phyloP scores from a whole-genome alignment of 257 asterid species.

The Schizonepeta tenuifolia region DNA sequence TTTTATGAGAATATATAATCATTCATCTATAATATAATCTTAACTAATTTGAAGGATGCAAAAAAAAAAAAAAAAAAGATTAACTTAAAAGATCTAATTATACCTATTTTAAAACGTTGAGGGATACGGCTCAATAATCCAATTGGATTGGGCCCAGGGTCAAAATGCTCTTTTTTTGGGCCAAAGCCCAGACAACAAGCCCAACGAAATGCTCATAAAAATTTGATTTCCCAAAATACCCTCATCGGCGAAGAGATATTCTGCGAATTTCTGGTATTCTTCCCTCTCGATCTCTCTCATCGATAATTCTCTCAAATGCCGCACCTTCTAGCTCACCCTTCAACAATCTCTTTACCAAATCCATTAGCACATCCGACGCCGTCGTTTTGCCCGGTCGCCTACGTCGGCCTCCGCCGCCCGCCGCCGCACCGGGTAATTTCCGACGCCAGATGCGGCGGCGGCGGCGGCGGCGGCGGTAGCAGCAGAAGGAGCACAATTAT shows the following conservation, averaged over 20 bases:
- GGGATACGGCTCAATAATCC: background rate
- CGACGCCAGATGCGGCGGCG: constrained; percentile 21
- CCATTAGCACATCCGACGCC: constrained; percentile 33
- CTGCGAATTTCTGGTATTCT: constrained; percentile 27
- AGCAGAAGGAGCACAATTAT: constrained; percentile 34
- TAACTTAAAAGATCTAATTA: no score
- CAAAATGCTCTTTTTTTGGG: background rate
- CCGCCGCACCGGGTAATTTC: constrained; percentile 33
- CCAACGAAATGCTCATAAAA: background rate
- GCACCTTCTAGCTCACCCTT: constrained; percentile 50
- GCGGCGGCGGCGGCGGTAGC: constrained; percentile 4
- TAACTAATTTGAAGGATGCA: no score
- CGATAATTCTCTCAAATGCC: constrained; percentile 53
- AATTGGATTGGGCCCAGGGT: background rate
- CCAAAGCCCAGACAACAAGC: constrained; percentile 9
- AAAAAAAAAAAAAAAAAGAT: no score
- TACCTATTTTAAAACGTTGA: no score
- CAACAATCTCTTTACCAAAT: constrained; percentile 42
- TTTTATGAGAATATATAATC: no score
- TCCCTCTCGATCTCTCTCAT: constrained; percentile 24
- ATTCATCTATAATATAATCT: no score
- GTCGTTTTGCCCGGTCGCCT: constrained; percentile 36
- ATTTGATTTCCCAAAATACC: constrained; percentile 36
- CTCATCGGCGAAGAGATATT: constrained; percentile 37
- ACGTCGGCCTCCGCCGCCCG: constrained; percentile 35